These are phyloP conservation scores for Tuber umbilicatum DNA, from an alignment of 495 filamentous ascomycete species.

Conservation along the genomic window DNA sequence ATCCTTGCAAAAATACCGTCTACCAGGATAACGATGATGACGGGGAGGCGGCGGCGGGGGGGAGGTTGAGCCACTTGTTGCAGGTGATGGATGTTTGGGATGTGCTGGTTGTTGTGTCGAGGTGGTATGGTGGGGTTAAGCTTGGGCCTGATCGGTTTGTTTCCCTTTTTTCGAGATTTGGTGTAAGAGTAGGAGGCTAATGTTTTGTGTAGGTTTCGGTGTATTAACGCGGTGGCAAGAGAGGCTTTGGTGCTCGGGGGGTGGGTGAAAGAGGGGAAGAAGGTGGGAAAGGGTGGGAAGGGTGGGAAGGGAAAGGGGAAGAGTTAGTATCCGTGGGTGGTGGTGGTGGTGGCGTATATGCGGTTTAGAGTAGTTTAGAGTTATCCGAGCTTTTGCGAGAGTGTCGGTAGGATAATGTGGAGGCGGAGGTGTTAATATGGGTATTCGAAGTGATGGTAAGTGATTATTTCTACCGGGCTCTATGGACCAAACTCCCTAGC, in stretches of 20 bases:
- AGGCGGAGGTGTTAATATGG: neutral
- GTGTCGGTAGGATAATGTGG: too few relatives aligned
- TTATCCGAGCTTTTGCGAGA: neutral
- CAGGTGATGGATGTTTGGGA: slow-evolving; percentile 93
- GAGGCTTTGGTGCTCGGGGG: slow-evolving; percentile 79
- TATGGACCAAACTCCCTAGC: neutral
- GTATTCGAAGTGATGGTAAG: neutral
- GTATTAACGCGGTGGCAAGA: slow-evolving; percentile 79
- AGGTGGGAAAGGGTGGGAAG: neutral
- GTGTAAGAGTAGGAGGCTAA: neutral
- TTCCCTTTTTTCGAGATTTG: neutral
- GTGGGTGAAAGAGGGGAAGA: slow-evolving; percentile 46
- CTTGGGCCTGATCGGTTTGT: slow-evolving; percentile 67
- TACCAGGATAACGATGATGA: slow-evolving; percentile 94
- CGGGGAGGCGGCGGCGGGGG: slow-evolving; percentile 89
- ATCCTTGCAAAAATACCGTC: slow-evolving; percentile 45
- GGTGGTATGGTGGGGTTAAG: slow-evolving; percentile 90
- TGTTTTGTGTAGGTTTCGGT: slow-evolving; percentile 53
- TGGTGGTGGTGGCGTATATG: neutral
- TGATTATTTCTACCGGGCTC: neutral
- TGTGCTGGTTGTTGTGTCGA: slow-evolving; percentile 82
- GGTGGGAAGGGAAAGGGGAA: neutral
- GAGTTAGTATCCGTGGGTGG: neutral
- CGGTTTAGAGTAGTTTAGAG: neutral
- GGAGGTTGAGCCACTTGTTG: slow-evolving; percentile 77